Percentiles rank a stretch among this genome's conserved stretches.
Evolutionary conservation across 75 land plant genomes (phyloP).

Genomic region (Gnetum montanum): DNA sequence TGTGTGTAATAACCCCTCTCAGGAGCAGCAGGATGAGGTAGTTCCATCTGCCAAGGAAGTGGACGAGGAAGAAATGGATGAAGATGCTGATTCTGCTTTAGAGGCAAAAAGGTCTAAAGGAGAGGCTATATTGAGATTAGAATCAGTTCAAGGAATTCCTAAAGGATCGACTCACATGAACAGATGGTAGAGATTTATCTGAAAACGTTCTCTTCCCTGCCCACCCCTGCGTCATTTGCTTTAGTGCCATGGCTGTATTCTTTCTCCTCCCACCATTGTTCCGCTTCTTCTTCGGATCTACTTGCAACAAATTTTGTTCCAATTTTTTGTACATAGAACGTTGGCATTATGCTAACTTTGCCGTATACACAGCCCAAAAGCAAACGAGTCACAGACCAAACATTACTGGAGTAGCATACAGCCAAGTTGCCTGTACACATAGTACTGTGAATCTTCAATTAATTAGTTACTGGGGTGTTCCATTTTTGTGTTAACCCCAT

Average conservation of each 20-base stretch:
- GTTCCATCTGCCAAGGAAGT: conserved; percentile 11
- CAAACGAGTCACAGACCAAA: background rate
- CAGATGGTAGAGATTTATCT: conserved; percentile 1
- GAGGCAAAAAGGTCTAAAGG: conserved; percentile 7
- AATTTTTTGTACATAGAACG: background rate
- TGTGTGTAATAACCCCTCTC: conserved; percentile 10
- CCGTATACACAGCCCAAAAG: background rate
- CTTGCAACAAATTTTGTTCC: background rate
- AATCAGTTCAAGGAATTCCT: background rate
- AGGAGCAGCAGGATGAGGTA: conserved; percentile 11
- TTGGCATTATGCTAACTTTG: background rate
- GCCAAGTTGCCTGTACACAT: background rate
- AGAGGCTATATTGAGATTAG: conserved; percentile 4
- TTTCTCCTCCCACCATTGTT: background rate
- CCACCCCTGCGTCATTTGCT: background rate
- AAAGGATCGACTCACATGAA: conserved; percentile 1
- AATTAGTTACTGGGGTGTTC: background rate
- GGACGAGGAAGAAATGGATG: conserved; percentile 12
- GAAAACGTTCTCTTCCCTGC: background rate
- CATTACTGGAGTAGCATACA: background rate
- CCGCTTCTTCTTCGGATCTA: background rate
- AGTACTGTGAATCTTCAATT: background rate
- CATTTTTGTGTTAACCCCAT: conserved; percentile 5
- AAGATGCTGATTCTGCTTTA: conserved; percentile 5
- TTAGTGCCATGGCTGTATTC: background rate